phyloP scores from a whole-genome alignment of 176 grass and related monocot species.

The Paspalum vaginatum region DNA sequence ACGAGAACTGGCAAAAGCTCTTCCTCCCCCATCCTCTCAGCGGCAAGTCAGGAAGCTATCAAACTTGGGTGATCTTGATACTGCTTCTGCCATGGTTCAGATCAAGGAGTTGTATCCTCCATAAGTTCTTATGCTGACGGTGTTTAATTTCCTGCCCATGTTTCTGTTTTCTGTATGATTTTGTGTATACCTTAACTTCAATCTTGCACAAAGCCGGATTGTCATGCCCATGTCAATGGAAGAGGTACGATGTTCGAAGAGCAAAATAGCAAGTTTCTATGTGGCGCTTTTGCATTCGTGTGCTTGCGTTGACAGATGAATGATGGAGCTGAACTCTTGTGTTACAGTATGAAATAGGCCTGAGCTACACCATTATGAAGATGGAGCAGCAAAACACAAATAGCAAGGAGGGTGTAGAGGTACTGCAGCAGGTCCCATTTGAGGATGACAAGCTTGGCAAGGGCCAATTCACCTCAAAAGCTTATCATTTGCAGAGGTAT shows the following conservation, averaged over 20 bases:
- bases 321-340: neutral
- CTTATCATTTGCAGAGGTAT: conserved; percentile 50
- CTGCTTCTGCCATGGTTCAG: conserved; percentile 71
- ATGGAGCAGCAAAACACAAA: conserved; percentile 96
- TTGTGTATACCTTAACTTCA: conserved; percentile 51
- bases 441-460: conserved; percentile 79
- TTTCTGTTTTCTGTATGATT: conserved; percentile 21
- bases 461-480: conserved; percentile 73
- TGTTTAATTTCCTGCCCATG: neutral
- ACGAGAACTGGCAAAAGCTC: neutral
- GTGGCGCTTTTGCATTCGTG: conserved; percentile 1
- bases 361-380: conserved; percentile 84
- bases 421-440: conserved; percentile 71
- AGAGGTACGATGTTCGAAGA: conserved; percentile 60
- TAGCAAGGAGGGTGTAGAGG: conserved; percentile 81
- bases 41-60: neutral
- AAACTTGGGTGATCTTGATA: neutral
- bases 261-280: neutral
- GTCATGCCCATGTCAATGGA: conserved; percentile 87
- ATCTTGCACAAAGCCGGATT: conserved; percentile 67
- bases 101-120: conserved; percentile 98
- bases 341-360: conserved; percentile 74
- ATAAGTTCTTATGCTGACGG: neutral
- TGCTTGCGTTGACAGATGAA: conserved; percentile 11
- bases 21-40: neutral